Evolutionary conservation across 2,329 filamentous ascomycete species (phyloP), one percentile per base, ranked within the genome.

Genomic region (Cladorrhinum sp.): DNA sequence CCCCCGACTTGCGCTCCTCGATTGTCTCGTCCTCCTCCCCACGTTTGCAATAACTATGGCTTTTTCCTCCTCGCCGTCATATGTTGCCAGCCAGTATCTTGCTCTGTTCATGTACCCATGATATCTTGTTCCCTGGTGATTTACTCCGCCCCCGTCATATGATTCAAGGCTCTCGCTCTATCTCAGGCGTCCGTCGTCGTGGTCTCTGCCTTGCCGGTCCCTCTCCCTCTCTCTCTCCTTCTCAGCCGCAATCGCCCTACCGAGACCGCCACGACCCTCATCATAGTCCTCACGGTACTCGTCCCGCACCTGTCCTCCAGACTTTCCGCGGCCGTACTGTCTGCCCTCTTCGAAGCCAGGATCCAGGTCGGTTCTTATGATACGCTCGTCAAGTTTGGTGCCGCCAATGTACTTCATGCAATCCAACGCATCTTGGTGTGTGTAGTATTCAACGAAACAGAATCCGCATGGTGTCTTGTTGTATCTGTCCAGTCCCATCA

Each of bases 371-470:
- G 94, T 96, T 62, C 95, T 85, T 72, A 99, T 97, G 72, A 99
- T 89, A 69, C 95, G 88, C 82, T 99, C 95, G 75, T 99, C 95
- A 51, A 99, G 85, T 80, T 99, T 99, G 36, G 95, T 99, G 61
- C 95, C 95, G 59, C 95, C 95, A 71, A 99, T 89, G 74, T 98
- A 99, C 78, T 98, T 99, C 87, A 99, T 88, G 77, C 94, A 98
- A 75, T 99, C 95, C 55, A 99, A 83, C 8, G 95, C 95, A 75
- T 99, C 95, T 73, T 96, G 89, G 75, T 98, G 95, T 28, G 89
- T 97, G 80, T 97, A 98, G 79, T 99, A 99, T 78, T 99, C 95
- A 71, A 99, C 95, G 73, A 99, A 99, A 82, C 95, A 99, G 82
- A 99, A 99, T 46, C 95, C 95, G 76, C 95, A 99, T 1, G 95